Conservation (phyloP, 2,329 filamentous ascomycete species). For the Ophiosphaerella herpotricha region DNA sequence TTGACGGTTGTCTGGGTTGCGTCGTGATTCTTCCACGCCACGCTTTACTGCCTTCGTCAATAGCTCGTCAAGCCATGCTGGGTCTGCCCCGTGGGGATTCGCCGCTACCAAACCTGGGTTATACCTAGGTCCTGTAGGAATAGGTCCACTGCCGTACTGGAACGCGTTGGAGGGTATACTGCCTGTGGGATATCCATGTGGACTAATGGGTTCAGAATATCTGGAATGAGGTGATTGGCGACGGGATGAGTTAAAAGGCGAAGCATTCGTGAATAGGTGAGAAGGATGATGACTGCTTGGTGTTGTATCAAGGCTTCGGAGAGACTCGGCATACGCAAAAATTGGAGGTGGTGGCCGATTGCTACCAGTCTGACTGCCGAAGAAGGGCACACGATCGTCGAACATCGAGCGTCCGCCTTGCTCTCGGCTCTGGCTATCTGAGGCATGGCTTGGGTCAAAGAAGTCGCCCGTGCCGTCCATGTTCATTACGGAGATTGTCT, state of each 20-base stretch:
- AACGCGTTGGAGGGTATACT: conserved; percentile 15
- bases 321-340: conserved; percentile 18
- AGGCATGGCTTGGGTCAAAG: conserved; percentile 13
- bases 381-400: conserved; percentile 20
- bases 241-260: not conserved
- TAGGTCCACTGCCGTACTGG: conserved; percentile 36
- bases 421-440: conserved; percentile 15
- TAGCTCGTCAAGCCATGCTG: conserved; percentile 20
- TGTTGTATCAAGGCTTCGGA: conserved; percentile 9
- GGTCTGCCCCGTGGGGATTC: conserved; percentile 12
- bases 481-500: conserved; percentile 26
- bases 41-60: conserved; percentile 26
- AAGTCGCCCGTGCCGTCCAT: conserved; percentile 35
- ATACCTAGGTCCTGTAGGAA: conserved; percentile 12
- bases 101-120: not conserved
- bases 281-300: conserved; percentile 1
- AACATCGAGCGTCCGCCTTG: conserved; percentile 7
- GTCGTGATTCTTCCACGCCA: conserved; percentile 24
- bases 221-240: conserved; percentile 5
- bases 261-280: not conserved
- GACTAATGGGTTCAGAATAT: conserved; percentile 15
- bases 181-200: conserved; percentile 3
- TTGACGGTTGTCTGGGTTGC: conserved; percentile 1
- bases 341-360: conserved; percentile 7
- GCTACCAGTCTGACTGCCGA: not conserved